Conservation (phyloP, 495 filamentous ascomycete genomes). For the Hypoxylon fragiforme region DNA sequence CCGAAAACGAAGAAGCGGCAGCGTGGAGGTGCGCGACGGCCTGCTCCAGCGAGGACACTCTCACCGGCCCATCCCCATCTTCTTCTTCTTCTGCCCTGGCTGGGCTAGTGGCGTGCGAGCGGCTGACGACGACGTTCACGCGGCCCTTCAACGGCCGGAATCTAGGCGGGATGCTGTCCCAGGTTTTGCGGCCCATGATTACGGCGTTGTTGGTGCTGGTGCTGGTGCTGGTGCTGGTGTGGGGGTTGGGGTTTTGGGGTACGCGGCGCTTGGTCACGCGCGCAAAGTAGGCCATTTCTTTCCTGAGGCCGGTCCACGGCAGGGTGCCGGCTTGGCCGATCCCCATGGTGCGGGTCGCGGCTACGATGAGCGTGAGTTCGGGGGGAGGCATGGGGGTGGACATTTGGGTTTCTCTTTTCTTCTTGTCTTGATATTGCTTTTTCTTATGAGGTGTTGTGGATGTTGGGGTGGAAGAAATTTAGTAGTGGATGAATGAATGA, state of each 20-base stretch:
- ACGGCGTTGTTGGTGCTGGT: conserved; percentile 67
- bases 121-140: conserved; percentile 76
- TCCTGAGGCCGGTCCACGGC: conserved; percentile 84
- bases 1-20: no score
- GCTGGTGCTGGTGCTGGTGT: background rate
- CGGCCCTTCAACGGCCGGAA: conserved; percentile 80
- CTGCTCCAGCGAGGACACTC: conserved; percentile 56
- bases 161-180: conserved; percentile 75
- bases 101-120: conserved; percentile 35
- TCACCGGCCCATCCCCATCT: conserved; percentile 26
- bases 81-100: background rate
- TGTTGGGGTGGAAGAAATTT: background rate
- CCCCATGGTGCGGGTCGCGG: conserved; percentile 75
- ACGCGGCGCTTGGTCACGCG: conserved; percentile 81
- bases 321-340: conserved; percentile 80
- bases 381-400: conserved; percentile 37
- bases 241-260: no score
- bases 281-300: conserved; percentile 93
- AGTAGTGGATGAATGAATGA: no score
- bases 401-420: conserved; percentile 7
- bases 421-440: no score
- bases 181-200: conserved; percentile 97
- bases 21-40: conserved; percentile 57
- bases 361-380: conserved; percentile 74
- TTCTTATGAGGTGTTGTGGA: background rate